Evolutionary conservation across 345 rosid species (phyloP), one percentile per base, ranked within the genome.

Genomic region (Physaria fendleri): DNA sequence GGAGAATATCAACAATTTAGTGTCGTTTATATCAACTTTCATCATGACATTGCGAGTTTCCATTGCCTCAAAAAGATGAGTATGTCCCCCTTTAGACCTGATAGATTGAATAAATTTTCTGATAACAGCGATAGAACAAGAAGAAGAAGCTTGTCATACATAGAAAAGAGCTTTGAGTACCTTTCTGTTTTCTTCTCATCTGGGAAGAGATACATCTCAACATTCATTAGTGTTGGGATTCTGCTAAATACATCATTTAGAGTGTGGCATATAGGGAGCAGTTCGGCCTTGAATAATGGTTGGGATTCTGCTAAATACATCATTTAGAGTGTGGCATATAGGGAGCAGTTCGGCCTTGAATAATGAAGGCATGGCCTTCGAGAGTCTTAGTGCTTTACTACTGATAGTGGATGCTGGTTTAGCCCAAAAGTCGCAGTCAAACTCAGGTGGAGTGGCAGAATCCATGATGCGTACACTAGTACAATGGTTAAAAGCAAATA

Each of bases 1-100:
- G 37, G 91, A 65, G 56, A 77, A 89, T 74, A 89, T 73, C 60
- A 86, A 62, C 78, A 89, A 64, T 58, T 81, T 79, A 14, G 59
- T 39, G 58, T 76, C 85, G 62, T 72, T 70, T 21, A 82, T 34
- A 16, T 56, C 50, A 75, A 65, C 61, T 77, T 63, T 79, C 69
- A 82, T 63, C 58, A 59, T 74, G 41, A 58, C 66, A 55, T 76
- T 62, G 44, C 67, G 42, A 17, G n/a, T 53, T 16, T 35, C 75
- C 78, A 85, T 65, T 24, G 71, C 71, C 42, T 69, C 46, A 29
- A 66, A 48, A 45, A 89, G 71, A 48, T 27, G 25, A 41, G 42
- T 39, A 62, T 48, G 46, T 34, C 71, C 68, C 43, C 38, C 56
- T 11, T 58, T 59, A 44, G 71, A 61, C 68, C 75, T 71, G 52